Evolutionary conservation across 1,139 yeast species (phyloP), one percentile per base, ranked within the genome.

Genomic region (Yamadazyma songkhlaensis): DNA sequence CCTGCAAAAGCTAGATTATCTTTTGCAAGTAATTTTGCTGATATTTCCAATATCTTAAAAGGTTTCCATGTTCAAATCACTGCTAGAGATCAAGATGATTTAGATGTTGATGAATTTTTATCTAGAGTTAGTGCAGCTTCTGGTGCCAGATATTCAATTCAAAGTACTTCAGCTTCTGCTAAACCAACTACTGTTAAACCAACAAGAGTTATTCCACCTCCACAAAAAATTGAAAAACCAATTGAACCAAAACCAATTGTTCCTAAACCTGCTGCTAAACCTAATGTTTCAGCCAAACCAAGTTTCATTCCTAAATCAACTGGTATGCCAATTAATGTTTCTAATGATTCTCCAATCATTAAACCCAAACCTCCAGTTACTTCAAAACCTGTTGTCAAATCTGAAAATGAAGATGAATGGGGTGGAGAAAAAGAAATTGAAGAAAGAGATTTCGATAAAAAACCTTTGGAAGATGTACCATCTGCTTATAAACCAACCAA

Each of bases 61-160:
- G 96, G 96, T 28, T 92, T 90, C 63, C 98, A 92, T 57, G 90
- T 92, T 39, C 97, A 92, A 62, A 81, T 94, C 47, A 88, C 97
- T 31, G 98, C 97, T n/a, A 79, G 97, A 62, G 95, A 87, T 55
- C 74, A 79, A 38, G 96, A 88, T 54, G 98, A 94, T 57, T 74
- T 94, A 57, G 86, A 86, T 50, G 86, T 84, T 34, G 72, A 75
- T 25, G 95, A 85, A 44, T 77, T 92, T 46, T 61, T 88, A 48
- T 73, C 79, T 39, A 81, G 88, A 51, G 81, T 94, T 35, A 81
- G 87, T 47, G 84, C 88, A 48, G 96, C 98, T 29, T 86, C 97
- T 2, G 98, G 98, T 50, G 96, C 98, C 17, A 81, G 95, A 56
- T 92, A 92, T 64, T 83, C 95, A 4, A 77, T 81, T 39, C 85